Evolutionary conservation across 2,329 filamentous ascomycete genomes (phyloP).

Genomic region (Diaporthe eres): DNA sequence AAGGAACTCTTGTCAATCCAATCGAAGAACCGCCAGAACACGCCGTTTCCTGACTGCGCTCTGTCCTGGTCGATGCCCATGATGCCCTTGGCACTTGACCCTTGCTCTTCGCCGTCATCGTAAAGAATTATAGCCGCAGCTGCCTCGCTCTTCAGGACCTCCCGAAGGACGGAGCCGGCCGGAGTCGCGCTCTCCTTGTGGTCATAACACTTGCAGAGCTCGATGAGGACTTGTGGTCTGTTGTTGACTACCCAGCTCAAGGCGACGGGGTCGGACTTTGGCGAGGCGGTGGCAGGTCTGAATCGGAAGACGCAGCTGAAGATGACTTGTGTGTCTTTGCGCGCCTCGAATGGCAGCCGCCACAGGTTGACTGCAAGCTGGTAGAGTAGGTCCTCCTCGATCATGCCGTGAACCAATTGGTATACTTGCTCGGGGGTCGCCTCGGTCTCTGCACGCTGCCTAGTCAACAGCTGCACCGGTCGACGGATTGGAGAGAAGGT

Average conservation of each 20-base stretch:
- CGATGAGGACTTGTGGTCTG: slow-evolving; percentile 87
- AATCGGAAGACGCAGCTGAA: slow-evolving; percentile 96
- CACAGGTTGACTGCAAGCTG: slow-evolving; percentile 86
- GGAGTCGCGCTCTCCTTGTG: slow-evolving; percentile 92
- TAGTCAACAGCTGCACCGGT: slow-evolving; percentile 22
- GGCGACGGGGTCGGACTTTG: slow-evolving; percentile 83
- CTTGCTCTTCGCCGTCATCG: slow-evolving; percentile 82
- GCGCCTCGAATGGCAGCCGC: slow-evolving; percentile 92
- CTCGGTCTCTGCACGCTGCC: slow-evolving; percentile 77
- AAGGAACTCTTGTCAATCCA: slow-evolving; percentile 98
- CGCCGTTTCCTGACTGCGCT: slow-evolving; percentile 82
- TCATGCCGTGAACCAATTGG: slow-evolving; percentile 85
- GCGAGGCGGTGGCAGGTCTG: slow-evolving; percentile 77
- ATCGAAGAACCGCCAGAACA: slow-evolving; percentile 97
- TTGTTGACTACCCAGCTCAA: slow-evolving; percentile 90
- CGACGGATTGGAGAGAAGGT: not conserved
- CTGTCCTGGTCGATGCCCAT: slow-evolving; percentile 82
- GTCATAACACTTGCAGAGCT: slow-evolving; percentile 91
- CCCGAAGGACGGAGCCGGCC: slow-evolving; percentile 89
- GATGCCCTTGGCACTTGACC: slow-evolving; percentile 82
- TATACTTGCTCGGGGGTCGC: slow-evolving; percentile 89
- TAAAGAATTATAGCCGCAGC: slow-evolving; percentile 93
- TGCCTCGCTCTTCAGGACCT: slow-evolving; percentile 90
- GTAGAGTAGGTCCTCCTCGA: slow-evolving; percentile 91
- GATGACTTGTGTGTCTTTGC: slow-evolving; percentile 95